Evolutionary conservation across 257 asterid genomes (phyloP).

Genomic region (Nicotiana sylvestris): DNA sequence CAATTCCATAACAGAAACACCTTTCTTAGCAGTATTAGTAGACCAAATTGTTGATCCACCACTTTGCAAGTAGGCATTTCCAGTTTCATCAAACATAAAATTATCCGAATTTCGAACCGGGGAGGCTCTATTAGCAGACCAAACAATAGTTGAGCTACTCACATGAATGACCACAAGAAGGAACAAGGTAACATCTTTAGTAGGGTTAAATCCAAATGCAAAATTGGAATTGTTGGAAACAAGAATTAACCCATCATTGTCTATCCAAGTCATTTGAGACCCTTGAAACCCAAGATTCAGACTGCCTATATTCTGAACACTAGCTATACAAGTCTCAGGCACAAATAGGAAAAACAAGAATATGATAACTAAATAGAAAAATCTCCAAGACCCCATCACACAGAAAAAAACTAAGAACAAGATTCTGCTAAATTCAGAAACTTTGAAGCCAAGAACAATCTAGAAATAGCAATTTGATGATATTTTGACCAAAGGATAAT

Average conservation of each 20-base stretch:
- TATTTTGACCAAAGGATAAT: background rate
- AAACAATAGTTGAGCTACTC: conserved; percentile 59
- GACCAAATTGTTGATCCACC: conserved; percentile 66
- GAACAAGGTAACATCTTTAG: conserved; percentile 56
- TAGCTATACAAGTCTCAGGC: conserved; percentile 37
- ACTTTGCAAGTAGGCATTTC: conserved; percentile 57
- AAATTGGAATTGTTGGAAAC: conserved; percentile 67
- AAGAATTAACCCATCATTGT: conserved; percentile 64
- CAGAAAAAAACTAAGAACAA: conserved; percentile 5
- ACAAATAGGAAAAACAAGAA: conserved; percentile 27
- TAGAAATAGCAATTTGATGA: background rate
- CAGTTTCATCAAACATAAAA: conserved; percentile 51
- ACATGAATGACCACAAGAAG: conserved; percentile 64
- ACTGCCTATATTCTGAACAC: conserved; percentile 57
- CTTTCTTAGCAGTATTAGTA: conserved; percentile 46
- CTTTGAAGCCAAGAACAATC: background rate
- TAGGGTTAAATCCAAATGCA: conserved; percentile 64
- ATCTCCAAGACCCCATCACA: conserved; percentile 50
- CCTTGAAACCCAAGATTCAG: conserved; percentile 63
- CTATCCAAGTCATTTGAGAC: conserved; percentile 70
- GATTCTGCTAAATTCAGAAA: background rate
- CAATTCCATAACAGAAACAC: conserved; percentile 66
- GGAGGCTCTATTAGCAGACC: conserved; percentile 80
- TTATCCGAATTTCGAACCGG: conserved; percentile 53
- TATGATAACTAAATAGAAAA: conserved; percentile 12